These are phyloP conservation scores for Paecilomyces sp. DNA, from an alignment of 2,329 filamentous ascomycete species.

Conservation along the genomic window DNA sequence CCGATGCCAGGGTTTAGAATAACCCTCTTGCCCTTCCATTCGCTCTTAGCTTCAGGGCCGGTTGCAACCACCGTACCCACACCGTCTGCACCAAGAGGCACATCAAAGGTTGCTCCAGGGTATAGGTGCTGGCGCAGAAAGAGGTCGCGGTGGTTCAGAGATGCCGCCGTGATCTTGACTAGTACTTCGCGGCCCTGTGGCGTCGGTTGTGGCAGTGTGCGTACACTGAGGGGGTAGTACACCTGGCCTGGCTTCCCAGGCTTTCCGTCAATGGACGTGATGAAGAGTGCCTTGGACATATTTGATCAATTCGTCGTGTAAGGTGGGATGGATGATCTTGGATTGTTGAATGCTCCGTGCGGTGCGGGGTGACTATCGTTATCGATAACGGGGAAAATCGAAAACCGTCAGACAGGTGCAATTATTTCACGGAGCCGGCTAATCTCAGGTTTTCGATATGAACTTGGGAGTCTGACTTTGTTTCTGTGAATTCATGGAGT, in stretches of 20 bases:
- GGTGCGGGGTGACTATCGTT: background rate
- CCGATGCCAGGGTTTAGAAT: constrained; percentile 70
- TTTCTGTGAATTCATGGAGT: no score
- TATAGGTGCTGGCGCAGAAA: constrained; percentile 92
- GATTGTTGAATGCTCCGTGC: background rate
- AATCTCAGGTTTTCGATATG: no score
- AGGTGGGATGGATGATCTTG: background rate
- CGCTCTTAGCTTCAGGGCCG: constrained; percentile 46
- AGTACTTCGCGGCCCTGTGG: constrained; percentile 64
- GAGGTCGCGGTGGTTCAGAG: constrained; percentile 90
- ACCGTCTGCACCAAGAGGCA: constrained; percentile 77
- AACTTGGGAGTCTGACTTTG: no score
- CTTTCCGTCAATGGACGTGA: constrained; percentile 53
- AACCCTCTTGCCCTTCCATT: constrained; percentile 61
- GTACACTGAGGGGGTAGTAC: constrained; percentile 53
- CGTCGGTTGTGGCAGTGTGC: constrained; percentile 54
- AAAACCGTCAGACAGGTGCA: background rate
- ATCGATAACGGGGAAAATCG: background rate
- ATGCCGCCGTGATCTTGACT: constrained; percentile 67
- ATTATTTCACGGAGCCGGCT: background rate
- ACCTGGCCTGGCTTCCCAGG: constrained; percentile 72
- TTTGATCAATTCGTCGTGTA: constrained; percentile 3
- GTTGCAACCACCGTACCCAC: constrained; percentile 63
- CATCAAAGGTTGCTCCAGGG: constrained; percentile 71
- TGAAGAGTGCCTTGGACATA: constrained; percentile 41